Evolutionary conservation across 192 early-diverging fungal species (phyloP), one percentile per base, ranked within the genome.

Genomic region (Coemansia sp.): DNA sequence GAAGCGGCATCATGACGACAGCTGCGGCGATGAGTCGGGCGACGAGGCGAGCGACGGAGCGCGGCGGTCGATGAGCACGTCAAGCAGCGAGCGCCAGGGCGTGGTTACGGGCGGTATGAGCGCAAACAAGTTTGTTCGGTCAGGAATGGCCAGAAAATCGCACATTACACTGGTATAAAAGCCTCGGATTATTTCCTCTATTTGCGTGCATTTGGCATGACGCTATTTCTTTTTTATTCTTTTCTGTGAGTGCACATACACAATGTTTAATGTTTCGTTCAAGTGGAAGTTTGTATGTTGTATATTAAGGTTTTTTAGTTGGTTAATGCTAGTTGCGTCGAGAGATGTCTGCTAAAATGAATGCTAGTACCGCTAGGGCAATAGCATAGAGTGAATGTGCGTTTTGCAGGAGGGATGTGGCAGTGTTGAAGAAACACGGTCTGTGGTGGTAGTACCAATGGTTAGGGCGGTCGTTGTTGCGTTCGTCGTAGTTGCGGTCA

Each of bases 1-100:
- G 47, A 80, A 80, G 53, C 78, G 78, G 14, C 73, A 80, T 56
- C 59, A 65, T 10, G 69, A 62, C 11, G 72, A 68, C 4, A 57
- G 62, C 17, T 54, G 54, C 39, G 52, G 63, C 1, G 67, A 65
- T n/a, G 61, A 68, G n/a, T 39, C 61, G 9, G 70, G 67, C 64
- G 31, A 35, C 7, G 31, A 35, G 31, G 21, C 26, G 41, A 9
- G 63, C 49, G 59, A 68, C 8, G 66, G 64, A 1, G 12, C 52
- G 52, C 65, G 41, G 21, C 62, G 59, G 17, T 62, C 62, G 26
- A 41, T 52, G 37, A 72, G 62, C 27, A 43, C 52, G 17, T 69
- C 70, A 3, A 66, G 63, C 22, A 66, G 68, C 19, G 65, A 74
- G 23, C 58, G 64, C 23, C 59, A 65, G 2, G 57, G 61, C 47